Base-by-base conservation (phyloP, 2,329 filamentous ascomycete genomes). In the Cercospora canescens region DNA sequence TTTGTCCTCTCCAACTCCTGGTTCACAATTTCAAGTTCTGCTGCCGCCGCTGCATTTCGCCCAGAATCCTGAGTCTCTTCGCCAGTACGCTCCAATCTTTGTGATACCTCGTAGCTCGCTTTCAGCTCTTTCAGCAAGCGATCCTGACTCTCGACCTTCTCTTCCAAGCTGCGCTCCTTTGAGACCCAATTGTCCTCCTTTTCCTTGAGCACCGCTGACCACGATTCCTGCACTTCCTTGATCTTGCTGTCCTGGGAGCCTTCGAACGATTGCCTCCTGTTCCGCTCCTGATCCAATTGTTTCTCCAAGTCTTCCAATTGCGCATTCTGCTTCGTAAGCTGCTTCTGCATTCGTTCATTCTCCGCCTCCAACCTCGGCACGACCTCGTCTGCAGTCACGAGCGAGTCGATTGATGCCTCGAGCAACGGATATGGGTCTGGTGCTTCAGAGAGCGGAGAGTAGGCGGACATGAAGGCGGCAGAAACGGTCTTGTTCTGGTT, bases 121-220 rank as follows among this genome's bases (percentile, higher is more conserved):
- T 97, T 98, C 76, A 98, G 88, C 78, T 99, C 96, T 75, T 91
- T 97, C 72, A 99, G 81, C 41, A 99, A 81, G 6, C 93, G 89
- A 57, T 99, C 95, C 76, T 99, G 94, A 73, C 91, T 96, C 78
- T 97, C 94, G 3, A 96, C 85, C 80, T 97, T 98, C 73, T 98
- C 94, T 75, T 97, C 93, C 66, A 97, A 80, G 30, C 87, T 89
- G 81, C 91, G 92, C 81, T 99, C 95, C 77, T 96, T 97, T 8
- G 94, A 89, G 62, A 91, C 89, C 95, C 95, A 99, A 76, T 99
- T 99, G 78, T 94, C 93, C 74, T 92, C 91, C 81, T 97, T 97
- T 83, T 99, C 95, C 64, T 91, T 89, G 59, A 99, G 79, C 4
- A 97, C 94, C 26, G 92, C 93, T 12, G 88, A 87, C 94, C 95